These are phyloP conservation scores for Solanum virginianum DNA, from an alignment of 257 asterid genomes.

Conservation along the genomic window DNA sequence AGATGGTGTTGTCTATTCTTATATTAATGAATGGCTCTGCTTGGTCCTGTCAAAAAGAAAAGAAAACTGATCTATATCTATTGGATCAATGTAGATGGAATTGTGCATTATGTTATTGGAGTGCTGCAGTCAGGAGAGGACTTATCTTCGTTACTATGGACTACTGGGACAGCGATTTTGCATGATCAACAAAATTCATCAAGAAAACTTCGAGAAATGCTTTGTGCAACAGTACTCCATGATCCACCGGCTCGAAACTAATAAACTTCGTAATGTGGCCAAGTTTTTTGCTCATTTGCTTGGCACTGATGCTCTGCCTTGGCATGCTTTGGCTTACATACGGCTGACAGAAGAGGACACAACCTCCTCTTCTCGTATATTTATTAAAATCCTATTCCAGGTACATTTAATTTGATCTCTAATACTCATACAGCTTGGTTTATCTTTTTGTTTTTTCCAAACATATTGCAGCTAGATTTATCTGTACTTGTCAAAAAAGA, in stretches of 20 bases:
- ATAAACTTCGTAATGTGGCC: constrained; percentile 81
- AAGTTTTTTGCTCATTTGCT: constrained; percentile 88
- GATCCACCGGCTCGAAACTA: constrained; percentile 88
- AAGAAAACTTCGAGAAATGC: constrained; percentile 74
- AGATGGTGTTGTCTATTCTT: not conserved
- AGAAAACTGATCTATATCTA: not conserved
- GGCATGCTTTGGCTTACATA: constrained; percentile 74
- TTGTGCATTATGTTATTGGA: constrained; percentile 83
- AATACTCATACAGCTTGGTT: not conserved
- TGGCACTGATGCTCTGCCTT: constrained; percentile 77
- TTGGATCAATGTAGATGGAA: constrained; percentile 53
- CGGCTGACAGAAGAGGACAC: constrained; percentile 94
- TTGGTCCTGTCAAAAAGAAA: not conserved
- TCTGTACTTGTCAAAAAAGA: not conserved
- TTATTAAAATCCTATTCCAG: constrained; percentile 94
- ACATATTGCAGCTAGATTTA: not conserved
- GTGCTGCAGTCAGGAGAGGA: constrained; percentile 99
- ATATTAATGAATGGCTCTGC: not conserved
- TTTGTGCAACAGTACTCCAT: constrained; percentile 86
- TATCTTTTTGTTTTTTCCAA: not conserved
- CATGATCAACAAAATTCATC: constrained; percentile 74
- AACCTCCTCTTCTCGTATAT: constrained; percentile 91
- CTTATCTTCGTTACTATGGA: constrained; percentile 85
- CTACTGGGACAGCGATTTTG: constrained; percentile 88
- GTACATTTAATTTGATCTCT: constrained; percentile 12